These are phyloP conservation scores for Aspergillus arachidicola DNA, from an alignment of 2,329 filamentous ascomycete genomes.

Conservation along the genomic window DNA sequence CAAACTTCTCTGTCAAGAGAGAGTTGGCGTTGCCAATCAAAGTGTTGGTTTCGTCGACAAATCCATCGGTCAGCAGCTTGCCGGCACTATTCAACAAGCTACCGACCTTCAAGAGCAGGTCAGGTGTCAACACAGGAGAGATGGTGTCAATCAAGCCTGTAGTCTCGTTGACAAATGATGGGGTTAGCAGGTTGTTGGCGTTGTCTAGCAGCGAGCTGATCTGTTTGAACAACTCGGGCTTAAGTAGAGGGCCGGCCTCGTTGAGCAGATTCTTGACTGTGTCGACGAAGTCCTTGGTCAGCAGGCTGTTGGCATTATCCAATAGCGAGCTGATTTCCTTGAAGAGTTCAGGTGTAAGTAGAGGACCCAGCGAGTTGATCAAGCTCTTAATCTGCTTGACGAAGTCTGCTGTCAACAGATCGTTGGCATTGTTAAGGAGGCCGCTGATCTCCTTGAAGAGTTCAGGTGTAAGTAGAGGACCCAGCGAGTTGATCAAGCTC, in stretches of 20 bases:
- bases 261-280: slow-evolving; percentile 27
- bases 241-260: slow-evolving; percentile 25
- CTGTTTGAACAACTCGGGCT: slow-evolving; percentile 25
- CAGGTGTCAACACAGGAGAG: slow-evolving; percentile 22
- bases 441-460: slow-evolving; percentile 22
- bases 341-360: slow-evolving; percentile 27
- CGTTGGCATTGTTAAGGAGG: slow-evolving; percentile 28
- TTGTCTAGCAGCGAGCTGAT: slow-evolving; percentile 24
- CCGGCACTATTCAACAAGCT: slow-evolving; percentile 27
- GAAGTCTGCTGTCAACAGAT: slow-evolving; percentile 34
- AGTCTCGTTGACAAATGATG: slow-evolving; percentile 26
- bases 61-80: slow-evolving; percentile 27
- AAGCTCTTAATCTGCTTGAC: slow-evolving; percentile 30
- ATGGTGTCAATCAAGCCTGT: slow-evolving; percentile 20
- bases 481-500: not conserved
- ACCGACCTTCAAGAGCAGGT: slow-evolving; percentile 23
- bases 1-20: slow-evolving; percentile 32
- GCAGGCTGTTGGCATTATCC: slow-evolving; percentile 30
- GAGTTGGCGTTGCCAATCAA: slow-evolving; percentile 21
- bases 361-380: slow-evolving; percentile 25
- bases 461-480: slow-evolving; percentile 22
- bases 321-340: slow-evolving; percentile 28
- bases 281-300: slow-evolving; percentile 33
- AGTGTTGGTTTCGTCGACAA: slow-evolving; percentile 14
- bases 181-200: slow-evolving; percentile 27